These are phyloP conservation scores for Umbellularia californica DNA, from an alignment of 164 flowering plant species.

Conservation along the genomic window DNA sequence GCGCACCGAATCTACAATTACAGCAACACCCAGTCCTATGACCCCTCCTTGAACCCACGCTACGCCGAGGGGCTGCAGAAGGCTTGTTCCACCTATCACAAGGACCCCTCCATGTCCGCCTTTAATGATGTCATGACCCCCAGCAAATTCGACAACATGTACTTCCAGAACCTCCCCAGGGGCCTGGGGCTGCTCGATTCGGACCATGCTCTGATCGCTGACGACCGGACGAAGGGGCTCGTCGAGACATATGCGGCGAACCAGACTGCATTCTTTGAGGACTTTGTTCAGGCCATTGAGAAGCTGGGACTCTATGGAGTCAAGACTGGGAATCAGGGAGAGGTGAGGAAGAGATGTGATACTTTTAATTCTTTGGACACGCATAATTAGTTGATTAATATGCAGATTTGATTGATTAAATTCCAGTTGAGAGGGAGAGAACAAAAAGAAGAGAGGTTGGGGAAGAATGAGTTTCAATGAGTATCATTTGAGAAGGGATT, in stretches of 20 bases:
- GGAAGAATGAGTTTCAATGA: too few relatives aligned
- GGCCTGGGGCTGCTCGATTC: constrained; percentile 53
- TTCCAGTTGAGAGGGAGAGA: too few relatives aligned
- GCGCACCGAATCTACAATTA: constrained; percentile 35
- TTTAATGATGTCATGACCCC: constrained; percentile 70
- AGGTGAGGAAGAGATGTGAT: constrained; percentile 60
- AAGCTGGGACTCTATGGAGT: constrained; percentile 42
- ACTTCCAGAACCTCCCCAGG: constrained; percentile 43
- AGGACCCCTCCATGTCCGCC: constrained; percentile 39
- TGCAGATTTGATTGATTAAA: too few relatives aligned
- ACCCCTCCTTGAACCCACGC: constrained; percentile 43
- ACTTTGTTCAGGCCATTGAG: constrained; percentile 55
- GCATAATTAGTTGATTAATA: too few relatives aligned
- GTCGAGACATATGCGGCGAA: constrained; percentile 50
- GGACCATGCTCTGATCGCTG: constrained; percentile 36
- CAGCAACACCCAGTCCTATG: constrained; percentile 23
- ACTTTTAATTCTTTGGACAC: constrained; percentile 29
- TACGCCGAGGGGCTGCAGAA: constrained; percentile 36
- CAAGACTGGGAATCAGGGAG: constrained; percentile 49
- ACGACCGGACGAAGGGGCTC: constrained; percentile 45
- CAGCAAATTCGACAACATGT: constrained; percentile 61
- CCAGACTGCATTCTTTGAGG: constrained; percentile 47
- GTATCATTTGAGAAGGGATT: too few relatives aligned
- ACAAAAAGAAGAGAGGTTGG: too few relatives aligned
- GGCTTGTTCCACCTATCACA: constrained; percentile 41